Evolutionary conservation across 805 yeast species (phyloP), one percentile per base, ranked within the genome.

Genomic region (Kodamaea lidongshanica): DNA sequence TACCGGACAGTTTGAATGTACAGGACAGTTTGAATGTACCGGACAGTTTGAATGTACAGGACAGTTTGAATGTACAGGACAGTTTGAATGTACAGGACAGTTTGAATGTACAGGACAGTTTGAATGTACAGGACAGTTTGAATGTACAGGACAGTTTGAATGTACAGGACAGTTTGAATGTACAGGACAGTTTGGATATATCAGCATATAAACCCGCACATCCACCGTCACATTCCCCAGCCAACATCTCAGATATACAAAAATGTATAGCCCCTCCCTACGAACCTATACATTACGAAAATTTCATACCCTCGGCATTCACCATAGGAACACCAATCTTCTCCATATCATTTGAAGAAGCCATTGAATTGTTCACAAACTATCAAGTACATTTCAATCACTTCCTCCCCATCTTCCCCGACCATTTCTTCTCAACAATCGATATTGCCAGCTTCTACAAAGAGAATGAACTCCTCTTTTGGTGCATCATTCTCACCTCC

Each of bases 401-500:
- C 22, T 58, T 39, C 30, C 37, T 60, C 18, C 66, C 66, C 5
- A 56, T 60, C 6, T 47, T 45, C 41, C 42, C 45, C 25, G 36
- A 38, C 31, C 40, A 44, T 30, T 41, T 40, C 36, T 41, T 41
- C 28, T 27, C 34, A 8, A 30, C 34, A 28, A 33, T 41, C 31
- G 25, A 38, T 29, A 19, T 39, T n/a, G 31, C 12, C 20, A 19
- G 21, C 13, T 37, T 48, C 26, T 39, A 42, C 28, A 25, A 27
- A 14, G 60, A 59, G 19, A 58, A 57, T 39, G 57, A 52, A 25
- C 41, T 65, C 17, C 40, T 65, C 15, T 65, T 64, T 42, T 65
- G 70, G 70, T 44, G 59, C 24, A 59, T 65, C 17, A 48, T 63
- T 17, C 39, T 53, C 16, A 57, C 65, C 5, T 50, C 67, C 2